Percentiles rank a stretch among this genome's conserved stretches.
Conservation (phyloP, 305 asterid species). For the Fraxinus velutina region DNA sequence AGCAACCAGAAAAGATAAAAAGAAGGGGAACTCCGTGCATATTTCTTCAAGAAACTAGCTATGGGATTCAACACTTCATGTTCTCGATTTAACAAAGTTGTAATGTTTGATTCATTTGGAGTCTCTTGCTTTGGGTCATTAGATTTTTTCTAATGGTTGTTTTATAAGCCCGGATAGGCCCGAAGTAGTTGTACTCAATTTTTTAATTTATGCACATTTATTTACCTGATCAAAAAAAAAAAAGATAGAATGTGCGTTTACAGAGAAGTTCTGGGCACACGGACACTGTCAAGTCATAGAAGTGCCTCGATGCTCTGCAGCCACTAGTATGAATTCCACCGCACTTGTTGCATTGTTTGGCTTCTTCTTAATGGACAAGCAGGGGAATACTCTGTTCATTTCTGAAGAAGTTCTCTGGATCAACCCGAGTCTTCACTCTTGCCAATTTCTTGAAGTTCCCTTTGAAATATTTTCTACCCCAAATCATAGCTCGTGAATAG, state of each 20-base stretch:
- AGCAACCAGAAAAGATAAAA: too few species aligned
- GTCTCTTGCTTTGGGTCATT: not conserved
- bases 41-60: too few species aligned
- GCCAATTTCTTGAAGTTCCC: slow-evolving; percentile 44
- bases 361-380: not conserved
- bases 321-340: not conserved
- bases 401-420: slow-evolving; percentile 40
- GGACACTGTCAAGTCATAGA: not conserved
- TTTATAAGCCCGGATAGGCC: not conserved
- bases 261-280: not conserved
- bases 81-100: not conserved
- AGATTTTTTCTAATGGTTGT: not conserved
- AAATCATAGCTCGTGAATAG: slow-evolving; percentile 30
- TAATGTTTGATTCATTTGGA: not conserved
- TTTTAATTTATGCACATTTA: not conserved
- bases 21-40: too few species aligned
- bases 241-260: not conserved
- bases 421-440: slow-evolving; percentile 33
- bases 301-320: not conserved
- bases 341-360: not conserved
- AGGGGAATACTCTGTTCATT: slow-evolving; percentile 42
- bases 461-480: slow-evolving; percentile 48
- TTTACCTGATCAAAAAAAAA: not conserved
- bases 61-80: too few species aligned
- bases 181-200: not conserved